These are phyloP conservation scores for Citrullus amarus DNA, from an alignment of 306 rosid genomes.

Conservation along the genomic window DNA sequence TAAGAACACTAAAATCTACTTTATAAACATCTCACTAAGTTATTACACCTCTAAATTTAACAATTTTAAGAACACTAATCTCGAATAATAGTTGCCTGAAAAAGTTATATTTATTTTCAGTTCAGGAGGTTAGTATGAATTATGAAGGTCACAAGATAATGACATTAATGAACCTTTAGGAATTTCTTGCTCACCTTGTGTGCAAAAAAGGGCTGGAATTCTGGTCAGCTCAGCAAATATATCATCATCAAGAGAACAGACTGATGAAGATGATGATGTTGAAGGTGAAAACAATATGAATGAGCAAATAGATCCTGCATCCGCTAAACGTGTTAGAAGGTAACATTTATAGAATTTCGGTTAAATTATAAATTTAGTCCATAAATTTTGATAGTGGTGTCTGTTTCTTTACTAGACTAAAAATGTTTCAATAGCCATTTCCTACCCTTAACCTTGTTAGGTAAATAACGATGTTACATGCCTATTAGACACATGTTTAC, in stretches of 20 bases:
- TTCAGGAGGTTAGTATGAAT: conserved; percentile 46
- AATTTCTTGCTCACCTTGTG: conserved; percentile 26
- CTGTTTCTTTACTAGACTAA: neutral
- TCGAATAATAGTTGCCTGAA: neutral
- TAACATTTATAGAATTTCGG: conserved; percentile 11
- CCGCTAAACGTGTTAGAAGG: conserved; percentile 84
- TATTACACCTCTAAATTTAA: neutral
- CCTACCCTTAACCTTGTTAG: too few species aligned
- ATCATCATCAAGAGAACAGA: conserved; percentile 73
- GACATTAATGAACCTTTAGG: conserved; percentile 33
- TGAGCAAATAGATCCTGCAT: conserved; percentile 45
- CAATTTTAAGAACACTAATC: neutral
- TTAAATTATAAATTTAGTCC: neutral
- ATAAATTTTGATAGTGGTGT: neutral
- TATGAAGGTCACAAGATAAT: conserved; percentile 41
- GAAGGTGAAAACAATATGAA: conserved; percentile 40
- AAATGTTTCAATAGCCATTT: too few species aligned
- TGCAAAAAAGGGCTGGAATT: conserved; percentile 27
- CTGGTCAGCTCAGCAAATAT: conserved; percentile 35
- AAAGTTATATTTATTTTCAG: conserved; percentile 14
- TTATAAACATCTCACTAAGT: neutral
- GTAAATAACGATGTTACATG: too few species aligned
- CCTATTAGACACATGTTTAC: neutral
- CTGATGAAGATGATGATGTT: conserved; percentile 55
- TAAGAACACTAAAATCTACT: neutral